phyloP scores from a whole-genome alignment of 208 protist species.

The Trypanosoma cruzi region DNA sequence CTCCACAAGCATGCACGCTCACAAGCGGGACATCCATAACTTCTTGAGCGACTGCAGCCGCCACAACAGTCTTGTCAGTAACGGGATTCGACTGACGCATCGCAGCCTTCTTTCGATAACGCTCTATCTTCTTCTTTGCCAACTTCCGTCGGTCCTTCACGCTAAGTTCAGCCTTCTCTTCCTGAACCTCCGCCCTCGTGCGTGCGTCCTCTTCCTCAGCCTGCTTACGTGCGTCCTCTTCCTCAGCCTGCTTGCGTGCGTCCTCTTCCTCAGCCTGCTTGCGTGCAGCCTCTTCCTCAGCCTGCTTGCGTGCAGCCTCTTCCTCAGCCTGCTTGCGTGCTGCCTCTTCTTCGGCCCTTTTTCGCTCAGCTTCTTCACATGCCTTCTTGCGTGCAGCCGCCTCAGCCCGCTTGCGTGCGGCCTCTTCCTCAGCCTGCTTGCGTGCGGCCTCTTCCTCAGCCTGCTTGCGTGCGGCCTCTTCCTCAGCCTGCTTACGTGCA shows the following conservation, averaged over 20 bases:
- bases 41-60: constrained; percentile 8
- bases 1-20: constrained; percentile 2
- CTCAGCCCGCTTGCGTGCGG: background rate
- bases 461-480: too few species aligned
- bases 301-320: background rate
- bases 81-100: constrained; percentile 17
- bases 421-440: constrained; percentile 11
- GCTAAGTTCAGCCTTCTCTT: background rate
- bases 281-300: constrained; percentile 3
- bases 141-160: constrained; percentile 14
- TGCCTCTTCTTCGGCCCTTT: constrained; percentile 15
- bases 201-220: constrained; percentile 16
- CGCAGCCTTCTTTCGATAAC: constrained; percentile 42
- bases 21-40: constrained; percentile 37
- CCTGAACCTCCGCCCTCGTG: background rate
- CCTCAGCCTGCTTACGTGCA: too few species aligned
- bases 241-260: constrained; percentile 3
- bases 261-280: constrained; percentile 20
- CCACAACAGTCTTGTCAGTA: constrained; percentile 1
- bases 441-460: constrained; percentile 6
- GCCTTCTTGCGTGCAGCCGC: background rate
- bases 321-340: constrained; percentile 6
- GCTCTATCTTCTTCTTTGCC: constrained; percentile 48
- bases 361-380: constrained; percentile 7
- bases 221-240: constrained; percentile 8